Evolutionary conservation across 116 monocot species (phyloP).

Genomic region (Posidonia oceanica): DNA sequence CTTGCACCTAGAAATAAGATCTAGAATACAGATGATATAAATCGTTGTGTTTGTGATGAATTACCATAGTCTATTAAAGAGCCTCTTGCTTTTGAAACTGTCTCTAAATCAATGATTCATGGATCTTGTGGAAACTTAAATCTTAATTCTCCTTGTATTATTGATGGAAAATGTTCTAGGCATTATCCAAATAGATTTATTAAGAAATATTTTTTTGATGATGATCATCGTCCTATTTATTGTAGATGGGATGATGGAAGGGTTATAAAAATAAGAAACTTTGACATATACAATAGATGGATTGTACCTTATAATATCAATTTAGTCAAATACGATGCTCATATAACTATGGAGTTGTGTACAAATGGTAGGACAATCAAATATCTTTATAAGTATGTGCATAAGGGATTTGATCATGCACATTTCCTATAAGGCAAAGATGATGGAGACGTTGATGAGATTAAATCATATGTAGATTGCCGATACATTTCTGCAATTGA

Average conservation of each 20-base stretch:
- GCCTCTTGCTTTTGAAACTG: neutral
- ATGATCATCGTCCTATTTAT: neutral
- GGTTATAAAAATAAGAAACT: too few species aligned
- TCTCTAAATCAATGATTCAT: too few species aligned
- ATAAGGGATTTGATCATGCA: neutral
- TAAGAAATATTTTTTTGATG: constrained; percentile 1
- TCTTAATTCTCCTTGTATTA: neutral
- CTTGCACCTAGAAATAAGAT: neutral
- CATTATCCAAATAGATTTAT: too few species aligned
- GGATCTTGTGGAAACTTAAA: neutral
- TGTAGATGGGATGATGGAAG: constrained; percentile 7
- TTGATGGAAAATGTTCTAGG: too few species aligned
- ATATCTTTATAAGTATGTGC: too few species aligned
- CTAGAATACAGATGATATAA: neutral
- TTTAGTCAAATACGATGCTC: neutral
- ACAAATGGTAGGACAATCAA: too few species aligned
- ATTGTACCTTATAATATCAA: constrained; percentile 1
- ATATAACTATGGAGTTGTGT: constrained; percentile 11
- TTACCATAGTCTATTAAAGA: neutral
- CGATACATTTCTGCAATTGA: too few species aligned
- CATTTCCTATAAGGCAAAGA: neutral
- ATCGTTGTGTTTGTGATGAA: neutral
- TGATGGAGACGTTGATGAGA: too few species aligned
- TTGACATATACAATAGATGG: constrained; percentile 5
- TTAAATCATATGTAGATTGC: too few species aligned